These are phyloP conservation scores for Ogataea henricii DNA, from an alignment of 805 yeast species.

Conservation along the genomic window DNA sequence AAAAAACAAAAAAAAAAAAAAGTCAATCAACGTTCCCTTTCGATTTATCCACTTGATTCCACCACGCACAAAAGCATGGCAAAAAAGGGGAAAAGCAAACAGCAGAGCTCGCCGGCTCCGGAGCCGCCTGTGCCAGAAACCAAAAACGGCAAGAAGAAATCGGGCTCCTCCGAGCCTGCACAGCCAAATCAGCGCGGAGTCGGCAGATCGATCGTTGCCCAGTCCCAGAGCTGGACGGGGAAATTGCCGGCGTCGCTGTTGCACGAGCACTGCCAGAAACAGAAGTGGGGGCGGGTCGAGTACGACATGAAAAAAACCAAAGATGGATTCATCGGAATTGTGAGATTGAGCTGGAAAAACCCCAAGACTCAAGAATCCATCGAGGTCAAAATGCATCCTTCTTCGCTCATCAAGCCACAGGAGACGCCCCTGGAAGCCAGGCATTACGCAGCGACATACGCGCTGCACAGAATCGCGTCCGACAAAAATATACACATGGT, in stretches of 20 bases:
- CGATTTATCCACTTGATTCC: neutral
- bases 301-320: constrained; percentile 60
- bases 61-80: constrained; percentile 19
- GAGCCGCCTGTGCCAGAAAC: constrained; percentile 11
- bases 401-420: constrained; percentile 56
- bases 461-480: constrained; percentile 74
- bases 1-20: neutral
- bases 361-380: constrained; percentile 78
- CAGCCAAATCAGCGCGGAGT: constrained; percentile 19
- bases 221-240: constrained; percentile 89
- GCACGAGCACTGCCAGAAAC: constrained; percentile 84
- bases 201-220: constrained; percentile 54
- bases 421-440: constrained; percentile 88
- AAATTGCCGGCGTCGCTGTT: constrained; percentile 84
- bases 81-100: constrained; percentile 12
- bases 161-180: neutral
- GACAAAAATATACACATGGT: constrained; percentile 85
- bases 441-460: constrained; percentile 87
- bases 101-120: constrained; percentile 3
- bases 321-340: constrained; percentile 65
- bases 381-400: constrained; percentile 55
- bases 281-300: constrained; percentile 84
- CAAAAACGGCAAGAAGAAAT: constrained; percentile 15
- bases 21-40: neutral
- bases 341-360: constrained; percentile 67